Evolutionary conservation across 2,329 filamentous ascomycete genomes (phyloP).

Genomic region (Fusarium abutilonis): DNA sequence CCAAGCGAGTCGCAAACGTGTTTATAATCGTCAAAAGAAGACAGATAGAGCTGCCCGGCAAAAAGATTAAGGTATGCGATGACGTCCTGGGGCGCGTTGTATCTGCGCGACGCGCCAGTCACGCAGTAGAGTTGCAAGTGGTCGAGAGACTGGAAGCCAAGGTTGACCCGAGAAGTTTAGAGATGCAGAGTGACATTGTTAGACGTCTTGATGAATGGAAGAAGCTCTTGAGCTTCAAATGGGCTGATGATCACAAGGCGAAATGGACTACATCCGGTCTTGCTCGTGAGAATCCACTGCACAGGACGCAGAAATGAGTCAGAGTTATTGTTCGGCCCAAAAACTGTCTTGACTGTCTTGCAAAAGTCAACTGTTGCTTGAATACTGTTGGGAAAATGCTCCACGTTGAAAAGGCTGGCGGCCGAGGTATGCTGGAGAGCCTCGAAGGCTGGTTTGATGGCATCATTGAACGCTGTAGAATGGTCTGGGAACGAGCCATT

Average conservation of each 20-base stretch:
- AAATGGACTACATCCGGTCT: rapidly evolving
- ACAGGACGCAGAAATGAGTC: slow-evolving; percentile 41
- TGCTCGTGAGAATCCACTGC: slow-evolving; percentile 38
- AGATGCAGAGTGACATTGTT: slow-evolving; percentile 57
- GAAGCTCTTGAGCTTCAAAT: slow-evolving; percentile 65
- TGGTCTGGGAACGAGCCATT: slow-evolving; percentile 4
- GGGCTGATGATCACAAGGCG: slow-evolving; percentile 59
- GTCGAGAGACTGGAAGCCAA: slow-evolving; percentile 38
- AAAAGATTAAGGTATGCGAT: slow-evolving; percentile 70
- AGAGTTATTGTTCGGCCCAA: neutral
- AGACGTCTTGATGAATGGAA: slow-evolving; percentile 51
- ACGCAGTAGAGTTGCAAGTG: slow-evolving; percentile 35
- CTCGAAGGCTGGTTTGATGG: slow-evolving; percentile 31
- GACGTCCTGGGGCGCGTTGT: slow-evolving; percentile 44
- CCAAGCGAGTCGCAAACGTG: slow-evolving; percentile 63
- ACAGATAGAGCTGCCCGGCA: slow-evolving; percentile 72
- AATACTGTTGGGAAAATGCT: slow-evolving; percentile 21
- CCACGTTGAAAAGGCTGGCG: slow-evolving; percentile 20
- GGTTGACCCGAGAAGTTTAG: slow-evolving; percentile 59
- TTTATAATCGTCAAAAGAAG: slow-evolving; percentile 63
- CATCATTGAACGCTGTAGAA: neutral
- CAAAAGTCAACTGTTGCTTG: slow-evolving; percentile 38
- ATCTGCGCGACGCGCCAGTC: neutral
- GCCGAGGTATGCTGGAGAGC: slow-evolving; percentile 30
- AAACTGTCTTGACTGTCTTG: slow-evolving; percentile 5